Percentiles rank a stretch among this genome's conserved stretches.
phyloP scores from a whole-genome alignment of 352 stramenopile species.

The Phytophthora podocarpi region DNA sequence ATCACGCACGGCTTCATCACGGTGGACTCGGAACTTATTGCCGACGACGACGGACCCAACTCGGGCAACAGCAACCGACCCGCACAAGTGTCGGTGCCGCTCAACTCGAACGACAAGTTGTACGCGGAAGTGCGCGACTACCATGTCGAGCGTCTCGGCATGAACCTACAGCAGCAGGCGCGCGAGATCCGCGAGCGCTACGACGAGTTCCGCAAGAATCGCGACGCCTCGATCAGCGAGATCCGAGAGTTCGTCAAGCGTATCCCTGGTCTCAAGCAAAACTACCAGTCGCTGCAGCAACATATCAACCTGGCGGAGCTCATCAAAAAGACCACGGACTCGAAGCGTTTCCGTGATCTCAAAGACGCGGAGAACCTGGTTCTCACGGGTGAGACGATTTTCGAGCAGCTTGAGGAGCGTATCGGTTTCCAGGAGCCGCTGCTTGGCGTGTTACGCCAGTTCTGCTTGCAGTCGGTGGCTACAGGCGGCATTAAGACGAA shows the following conservation, averaged over 20 bases:
- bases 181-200: slow-evolving; percentile 94
- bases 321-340: slow-evolving; percentile 95
- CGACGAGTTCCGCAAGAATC: slow-evolving; percentile 95
- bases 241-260: slow-evolving; percentile 99
- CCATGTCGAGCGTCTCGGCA: slow-evolving; percentile 96
- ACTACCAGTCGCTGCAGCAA: slow-evolving; percentile 95
- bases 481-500: slow-evolving; percentile 93
- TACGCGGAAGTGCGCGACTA: slow-evolving; percentile 96
- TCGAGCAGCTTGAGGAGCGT: slow-evolving; percentile 95
- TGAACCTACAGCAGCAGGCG: slow-evolving; percentile 96
- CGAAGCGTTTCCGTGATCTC: slow-evolving; percentile 92
- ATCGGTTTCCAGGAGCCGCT: slow-evolving; percentile 94
- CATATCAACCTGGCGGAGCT: slow-evolving; percentile 98
- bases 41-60: slow-evolving; percentile 63
- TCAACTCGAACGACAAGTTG: slow-evolving; percentile 96
- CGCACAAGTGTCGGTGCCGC: slow-evolving; percentile 89
- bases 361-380: slow-evolving; percentile 96
- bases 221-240: slow-evolving; percentile 96
- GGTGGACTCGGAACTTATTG: slow-evolving; percentile 77
- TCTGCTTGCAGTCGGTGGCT: slow-evolving; percentile 95
- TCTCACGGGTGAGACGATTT: slow-evolving; percentile 95
- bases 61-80: slow-evolving; percentile 35
- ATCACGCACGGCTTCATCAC: slow-evolving; percentile 93
- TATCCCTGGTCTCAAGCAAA: slow-evolving; percentile 94
- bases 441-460: slow-evolving; percentile 89